These are phyloP conservation scores for Glonium stellatum DNA, from an alignment of 495 filamentous ascomycete species.

Conservation along the genomic window DNA sequence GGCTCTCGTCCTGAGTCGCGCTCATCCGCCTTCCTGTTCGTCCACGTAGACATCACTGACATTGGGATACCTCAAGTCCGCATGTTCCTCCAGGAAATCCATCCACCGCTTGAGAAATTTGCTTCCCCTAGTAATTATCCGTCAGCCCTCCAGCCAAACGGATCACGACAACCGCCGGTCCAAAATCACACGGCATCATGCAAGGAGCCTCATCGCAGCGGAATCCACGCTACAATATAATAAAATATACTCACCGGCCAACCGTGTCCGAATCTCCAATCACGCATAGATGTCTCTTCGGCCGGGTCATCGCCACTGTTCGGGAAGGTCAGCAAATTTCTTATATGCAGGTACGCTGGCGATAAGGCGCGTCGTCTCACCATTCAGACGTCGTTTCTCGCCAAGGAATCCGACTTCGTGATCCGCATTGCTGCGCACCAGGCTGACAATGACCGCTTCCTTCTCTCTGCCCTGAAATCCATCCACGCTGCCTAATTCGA, in stretches of 20 bases:
- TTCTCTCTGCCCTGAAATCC: slow-evolving; percentile 97
- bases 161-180: slow-evolving; percentile 1
- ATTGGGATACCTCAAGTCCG: slow-evolving; percentile 79
- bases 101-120: slow-evolving; percentile 84
- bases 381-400: slow-evolving; percentile 90
- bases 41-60: slow-evolving; percentile 46
- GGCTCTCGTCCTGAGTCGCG: not conserved
- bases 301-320: slow-evolving; percentile 83
- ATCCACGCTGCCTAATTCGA: slow-evolving; percentile 92
- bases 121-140: slow-evolving; percentile 51
- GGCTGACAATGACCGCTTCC: slow-evolving; percentile 83
- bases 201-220: not conserved
- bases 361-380: slow-evolving; percentile 41
- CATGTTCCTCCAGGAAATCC: slow-evolving; percentile 75
- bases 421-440: slow-evolving; percentile 82
- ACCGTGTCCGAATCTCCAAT: slow-evolving; percentile 93
- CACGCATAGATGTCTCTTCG: slow-evolving; percentile 81
- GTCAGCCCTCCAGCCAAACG: slow-evolving; percentile 12
- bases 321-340: slow-evolving; percentile 11
- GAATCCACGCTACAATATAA: slow-evolving; percentile 1
- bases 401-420: slow-evolving; percentile 88
- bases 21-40: slow-evolving; percentile 8
- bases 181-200: not conserved
- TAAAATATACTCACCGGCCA: slow-evolving; percentile 56
- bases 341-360: slow-evolving; percentile 2